phyloP scores from a whole-genome alignment of 139 green algal species.

The Chlorella sorokiniana region DNA sequence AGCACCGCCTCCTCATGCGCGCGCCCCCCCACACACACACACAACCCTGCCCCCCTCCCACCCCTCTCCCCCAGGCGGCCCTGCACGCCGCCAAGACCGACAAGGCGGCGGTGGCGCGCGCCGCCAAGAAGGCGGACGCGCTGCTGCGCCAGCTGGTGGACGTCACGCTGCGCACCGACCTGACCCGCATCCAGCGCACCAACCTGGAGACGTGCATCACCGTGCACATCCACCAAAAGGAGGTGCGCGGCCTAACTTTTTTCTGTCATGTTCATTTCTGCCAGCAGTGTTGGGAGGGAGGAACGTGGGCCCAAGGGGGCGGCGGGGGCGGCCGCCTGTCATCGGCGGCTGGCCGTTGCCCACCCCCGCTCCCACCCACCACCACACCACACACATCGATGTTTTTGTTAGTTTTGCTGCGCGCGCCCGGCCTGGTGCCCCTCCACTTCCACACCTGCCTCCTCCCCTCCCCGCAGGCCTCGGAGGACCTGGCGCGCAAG shows the following conservation, averaged over 20 bases:
- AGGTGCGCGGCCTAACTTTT: conserved; percentile 57
- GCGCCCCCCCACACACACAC: not conserved
- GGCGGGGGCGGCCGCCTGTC: too few species aligned
- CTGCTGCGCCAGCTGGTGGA: conserved; percentile 84
- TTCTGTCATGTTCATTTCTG: not conserved
- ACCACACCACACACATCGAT: not conserved
- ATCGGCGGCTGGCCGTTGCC: too few species aligned
- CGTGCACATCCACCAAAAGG: conserved; percentile 97
- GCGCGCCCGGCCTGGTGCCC: not conserved
- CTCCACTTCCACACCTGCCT: not conserved
- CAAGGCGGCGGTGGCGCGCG: conserved; percentile 87
- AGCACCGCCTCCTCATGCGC: not conserved
- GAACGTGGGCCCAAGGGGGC: not conserved
- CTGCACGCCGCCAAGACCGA: conserved; percentile 71
- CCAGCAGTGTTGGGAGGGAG: not conserved
- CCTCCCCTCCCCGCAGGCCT: not conserved
- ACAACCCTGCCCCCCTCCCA: not conserved
- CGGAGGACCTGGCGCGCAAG: conserved; percentile 20
- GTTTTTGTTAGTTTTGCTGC: not conserved
- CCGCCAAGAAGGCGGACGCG: conserved; percentile 86
- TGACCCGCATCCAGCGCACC: conserved; percentile 85
- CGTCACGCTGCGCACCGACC: conserved; percentile 80
- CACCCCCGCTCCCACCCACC: not conserved
- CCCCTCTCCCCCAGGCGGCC: conserved; percentile 1
- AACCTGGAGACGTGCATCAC: conserved; percentile 98